Conservation (phyloP, 768 basidiomycete species). For the Podaxis sp. region DNA sequence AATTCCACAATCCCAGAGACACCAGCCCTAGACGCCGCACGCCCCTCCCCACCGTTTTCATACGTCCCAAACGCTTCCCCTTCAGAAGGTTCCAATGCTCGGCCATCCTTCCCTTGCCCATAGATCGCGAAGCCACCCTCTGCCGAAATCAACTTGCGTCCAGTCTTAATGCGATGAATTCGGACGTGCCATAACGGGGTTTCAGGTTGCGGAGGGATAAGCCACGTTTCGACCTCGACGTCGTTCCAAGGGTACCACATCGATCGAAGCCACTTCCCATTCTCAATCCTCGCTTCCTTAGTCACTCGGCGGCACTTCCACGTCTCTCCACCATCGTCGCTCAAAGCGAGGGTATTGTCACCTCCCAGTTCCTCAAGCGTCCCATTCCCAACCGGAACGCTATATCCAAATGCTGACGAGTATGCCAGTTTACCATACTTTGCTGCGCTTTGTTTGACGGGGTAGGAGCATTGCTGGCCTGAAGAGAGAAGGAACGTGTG, state of each 20-base stretch:
- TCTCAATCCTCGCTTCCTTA: slow-evolving; percentile 57
- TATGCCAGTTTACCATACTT: slow-evolving; percentile 82
- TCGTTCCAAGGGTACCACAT: slow-evolving; percentile 78
- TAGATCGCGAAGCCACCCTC: slow-evolving; percentile 75
- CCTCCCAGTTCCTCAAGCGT: slow-evolving; percentile 72
- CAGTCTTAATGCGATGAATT: slow-evolving; percentile 60
- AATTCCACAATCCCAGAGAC: slow-evolving; percentile 63
- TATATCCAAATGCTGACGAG: slow-evolving; percentile 77
- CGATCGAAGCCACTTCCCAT: slow-evolving; percentile 55
- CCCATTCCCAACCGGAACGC: slow-evolving; percentile 64
- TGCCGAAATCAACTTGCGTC: slow-evolving; percentile 51
- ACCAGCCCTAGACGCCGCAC: slow-evolving; percentile 60
- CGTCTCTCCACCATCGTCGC: slow-evolving; percentile 68
- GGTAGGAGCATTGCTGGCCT: slow-evolving; percentile 78
- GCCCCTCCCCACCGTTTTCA: slow-evolving; percentile 44
- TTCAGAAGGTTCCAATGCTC: slow-evolving; percentile 52
- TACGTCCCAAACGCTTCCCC: slow-evolving; percentile 49
- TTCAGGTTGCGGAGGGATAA: slow-evolving; percentile 58
- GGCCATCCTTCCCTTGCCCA: slow-evolving; percentile 60
- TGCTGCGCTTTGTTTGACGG: slow-evolving; percentile 74
- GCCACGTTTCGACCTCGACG: slow-evolving; percentile 74
- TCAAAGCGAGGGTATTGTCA: slow-evolving; percentile 70
- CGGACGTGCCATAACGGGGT: slow-evolving; percentile 70
- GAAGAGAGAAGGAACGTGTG: slow-evolving; percentile 75
- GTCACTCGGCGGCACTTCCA: slow-evolving; percentile 72